Conservation (phyloP, 2,329 filamentous ascomycete genomes). For the Emergomyces orientalis region DNA sequence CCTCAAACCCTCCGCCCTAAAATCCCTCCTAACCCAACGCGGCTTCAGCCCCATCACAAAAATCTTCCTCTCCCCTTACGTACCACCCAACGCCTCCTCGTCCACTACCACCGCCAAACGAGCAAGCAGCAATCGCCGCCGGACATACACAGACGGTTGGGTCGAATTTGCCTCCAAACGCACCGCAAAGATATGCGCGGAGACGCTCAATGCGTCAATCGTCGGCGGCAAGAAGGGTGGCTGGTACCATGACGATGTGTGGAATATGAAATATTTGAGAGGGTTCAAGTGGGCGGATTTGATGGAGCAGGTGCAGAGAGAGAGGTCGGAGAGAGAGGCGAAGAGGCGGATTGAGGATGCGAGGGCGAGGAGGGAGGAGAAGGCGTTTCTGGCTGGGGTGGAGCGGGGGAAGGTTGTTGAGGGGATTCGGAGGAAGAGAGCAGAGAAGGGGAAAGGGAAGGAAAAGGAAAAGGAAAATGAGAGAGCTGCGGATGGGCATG, state of each 20-base stretch:
- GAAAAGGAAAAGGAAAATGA: slow-evolving; percentile 24
- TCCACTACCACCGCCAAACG: slow-evolving; percentile 16
- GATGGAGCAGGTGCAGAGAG: slow-evolving; percentile 37
- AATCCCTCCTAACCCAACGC: slow-evolving; percentile 32
- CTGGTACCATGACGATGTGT: slow-evolving; percentile 40
- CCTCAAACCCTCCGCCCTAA: slow-evolving; percentile 40
- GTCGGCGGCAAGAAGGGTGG: slow-evolving; percentile 38
- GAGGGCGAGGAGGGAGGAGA: slow-evolving; percentile 36
- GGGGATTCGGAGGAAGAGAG: slow-evolving; percentile 38
- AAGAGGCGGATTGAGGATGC: slow-evolving; percentile 35
- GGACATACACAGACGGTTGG: slow-evolving; percentile 39
- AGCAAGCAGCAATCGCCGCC: slow-evolving; percentile 34
- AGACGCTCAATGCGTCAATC: slow-evolving; percentile 37
- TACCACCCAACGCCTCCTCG: slow-evolving; percentile 17
- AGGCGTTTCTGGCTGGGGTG: slow-evolving; percentile 36
- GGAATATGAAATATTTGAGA: slow-evolving; percentile 39
- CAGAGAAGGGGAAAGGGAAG: slow-evolving; percentile 29
- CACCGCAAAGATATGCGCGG: slow-evolving; percentile 37
- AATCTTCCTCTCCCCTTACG: slow-evolving; percentile 36
- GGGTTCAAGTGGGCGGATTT: slow-evolving; percentile 38
- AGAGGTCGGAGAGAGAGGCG: slow-evolving; percentile 35
- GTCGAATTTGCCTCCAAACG: slow-evolving; percentile 40
- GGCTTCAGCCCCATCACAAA: slow-evolving; percentile 36
- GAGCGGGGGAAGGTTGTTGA: slow-evolving; percentile 33
- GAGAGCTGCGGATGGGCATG: slow-evolving; percentile 13